These are phyloP conservation scores for Ophiocordyceps camponoti-saundersi DNA, from an alignment of 2,329 filamentous ascomycete species.

Conservation along the genomic window DNA sequence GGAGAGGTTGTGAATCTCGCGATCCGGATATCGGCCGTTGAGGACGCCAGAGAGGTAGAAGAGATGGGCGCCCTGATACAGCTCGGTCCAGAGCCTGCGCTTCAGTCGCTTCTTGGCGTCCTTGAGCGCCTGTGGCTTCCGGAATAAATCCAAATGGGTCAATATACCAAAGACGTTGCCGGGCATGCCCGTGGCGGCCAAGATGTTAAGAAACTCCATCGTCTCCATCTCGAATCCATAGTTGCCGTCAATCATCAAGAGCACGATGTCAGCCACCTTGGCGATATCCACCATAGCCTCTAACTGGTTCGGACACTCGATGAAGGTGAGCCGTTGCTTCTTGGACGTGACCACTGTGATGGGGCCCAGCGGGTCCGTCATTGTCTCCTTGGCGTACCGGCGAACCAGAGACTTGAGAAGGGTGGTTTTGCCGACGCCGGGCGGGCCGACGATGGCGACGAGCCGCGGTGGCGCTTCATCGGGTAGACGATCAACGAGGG, in stretches of 20 bases:
- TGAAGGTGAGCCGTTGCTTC: conserved; percentile 80
- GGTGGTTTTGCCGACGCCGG: conserved; percentile 90
- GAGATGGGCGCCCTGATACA: conserved; percentile 92
- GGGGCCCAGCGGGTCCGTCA: conserved; percentile 77
- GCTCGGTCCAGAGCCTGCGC: conserved; percentile 87
- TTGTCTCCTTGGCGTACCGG: conserved; percentile 87
- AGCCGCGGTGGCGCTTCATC: conserved; percentile 90
- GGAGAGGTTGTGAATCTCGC: conserved; percentile 89
- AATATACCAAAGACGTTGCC: conserved; percentile 96
- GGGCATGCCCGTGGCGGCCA: conserved; percentile 92
- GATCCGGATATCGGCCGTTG: conserved; percentile 90
- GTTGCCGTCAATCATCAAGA: conserved; percentile 97
- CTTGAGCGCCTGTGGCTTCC: conserved; percentile 80
- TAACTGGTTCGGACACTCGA: conserved; percentile 94
- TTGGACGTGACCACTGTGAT: conserved; percentile 96
- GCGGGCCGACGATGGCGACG: conserved; percentile 85
- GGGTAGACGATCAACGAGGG: conserved; percentile 84
- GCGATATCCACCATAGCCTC: conserved; percentile 94
- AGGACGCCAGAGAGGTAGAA: conserved; percentile 95
- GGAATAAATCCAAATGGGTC: conserved; percentile 89
- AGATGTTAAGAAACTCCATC: conserved; percentile 94
- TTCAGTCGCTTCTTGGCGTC: conserved; percentile 94
- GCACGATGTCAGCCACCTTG: conserved; percentile 91
- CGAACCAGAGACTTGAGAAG: conserved; percentile 87
- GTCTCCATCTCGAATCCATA: conserved; percentile 99